Percentiles rank a stretch among this genome's conserved stretches.
These are phyloP conservation scores for Fusarium torreyae DNA, from an alignment of 2,329 filamentous ascomycete species.

Conservation along the genomic window DNA sequence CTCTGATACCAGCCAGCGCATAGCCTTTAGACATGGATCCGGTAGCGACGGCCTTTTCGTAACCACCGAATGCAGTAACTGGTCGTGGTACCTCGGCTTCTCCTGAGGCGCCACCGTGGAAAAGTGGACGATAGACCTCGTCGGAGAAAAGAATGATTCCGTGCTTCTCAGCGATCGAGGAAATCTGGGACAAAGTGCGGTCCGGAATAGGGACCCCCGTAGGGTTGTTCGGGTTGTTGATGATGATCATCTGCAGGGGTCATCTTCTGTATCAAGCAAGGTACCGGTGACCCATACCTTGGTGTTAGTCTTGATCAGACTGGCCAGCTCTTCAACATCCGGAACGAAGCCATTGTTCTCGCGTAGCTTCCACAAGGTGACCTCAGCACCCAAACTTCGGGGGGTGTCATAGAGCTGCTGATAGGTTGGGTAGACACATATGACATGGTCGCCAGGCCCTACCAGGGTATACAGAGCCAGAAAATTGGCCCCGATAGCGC, in stretches of 20 bases:
- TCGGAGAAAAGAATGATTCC: slow-evolving; percentile 80
- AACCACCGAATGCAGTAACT: slow-evolving; percentile 75
- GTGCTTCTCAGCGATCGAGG: slow-evolving; percentile 73
- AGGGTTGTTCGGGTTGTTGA: slow-evolving; percentile 86
- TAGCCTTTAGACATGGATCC: slow-evolving; percentile 91
- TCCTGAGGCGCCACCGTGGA: slow-evolving; percentile 74
- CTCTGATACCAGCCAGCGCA: slow-evolving; percentile 82
- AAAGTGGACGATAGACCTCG: slow-evolving; percentile 88
- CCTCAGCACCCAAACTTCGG: slow-evolving; percentile 80
- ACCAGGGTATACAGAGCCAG: slow-evolving; percentile 80
- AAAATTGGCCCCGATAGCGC: slow-evolving; percentile 87
- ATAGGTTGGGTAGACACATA: slow-evolving; percentile 90
- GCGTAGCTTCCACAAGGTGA: slow-evolving; percentile 81
- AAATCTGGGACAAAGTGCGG: slow-evolving; percentile 70
- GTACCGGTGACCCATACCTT: slow-evolving; percentile 64
- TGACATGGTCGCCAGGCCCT: slow-evolving; percentile 82
- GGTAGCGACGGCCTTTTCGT: slow-evolving; percentile 78
- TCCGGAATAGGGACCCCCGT: slow-evolving; percentile 80
- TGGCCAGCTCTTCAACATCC: slow-evolving; percentile 75
- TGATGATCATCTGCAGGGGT: slow-evolving; percentile 60
- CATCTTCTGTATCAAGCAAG: not conserved
- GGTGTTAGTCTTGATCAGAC: slow-evolving; percentile 76
- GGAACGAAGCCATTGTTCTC: slow-evolving; percentile 76
- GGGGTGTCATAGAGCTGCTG: slow-evolving; percentile 87
- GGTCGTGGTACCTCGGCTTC: slow-evolving; percentile 68